A percentile compares a stretch with the other conserved stretches of the same genome.
Conservation (phyloP, 192 early-diverging fungal species). For the Gryganskiella cystojenkinii region DNA sequence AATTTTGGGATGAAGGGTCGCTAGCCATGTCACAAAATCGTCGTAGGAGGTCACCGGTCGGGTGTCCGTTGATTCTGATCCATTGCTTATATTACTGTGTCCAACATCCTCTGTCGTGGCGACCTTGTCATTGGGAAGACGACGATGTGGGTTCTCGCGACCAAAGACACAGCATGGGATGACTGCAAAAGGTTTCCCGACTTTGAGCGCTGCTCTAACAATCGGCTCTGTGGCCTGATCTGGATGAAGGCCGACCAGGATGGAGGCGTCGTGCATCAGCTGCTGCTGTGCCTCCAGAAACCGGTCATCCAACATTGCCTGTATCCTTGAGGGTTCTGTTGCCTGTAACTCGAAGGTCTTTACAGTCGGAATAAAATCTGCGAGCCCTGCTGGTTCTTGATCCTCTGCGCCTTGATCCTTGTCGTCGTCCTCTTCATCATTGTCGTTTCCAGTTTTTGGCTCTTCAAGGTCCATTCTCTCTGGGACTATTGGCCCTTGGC, state of each 20-base stretch:
- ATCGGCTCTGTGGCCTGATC: constrained; percentile 72
- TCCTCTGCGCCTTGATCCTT: constrained; percentile 6
- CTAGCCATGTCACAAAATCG: constrained; percentile 46
- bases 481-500: not conserved
- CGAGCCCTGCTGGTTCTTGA: constrained; percentile 10
- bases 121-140: constrained; percentile 16
- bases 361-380: constrained; percentile 16
- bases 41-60: constrained; percentile 44
- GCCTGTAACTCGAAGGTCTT: constrained; percentile 28
- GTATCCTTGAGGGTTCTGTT: constrained; percentile 40
- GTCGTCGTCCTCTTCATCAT: not conserved
- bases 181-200: constrained; percentile 62
- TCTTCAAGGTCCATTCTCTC: not conserved
- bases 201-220: constrained; percentile 58
- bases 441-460: too few relatives aligned
- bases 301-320: constrained; percentile 44
- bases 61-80: constrained; percentile 2
- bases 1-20: constrained; percentile 32
- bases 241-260: constrained; percentile 66
- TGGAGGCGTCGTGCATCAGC: constrained; percentile 41
- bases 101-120: not conserved
- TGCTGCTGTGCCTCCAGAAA: constrained; percentile 41
- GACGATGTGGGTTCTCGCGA: constrained; percentile 60
- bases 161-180: constrained; percentile 61
- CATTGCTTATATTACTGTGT: not conserved